Conservation (phyloP, 176 grass and related monocot species). For the Avena insularis region DNA sequence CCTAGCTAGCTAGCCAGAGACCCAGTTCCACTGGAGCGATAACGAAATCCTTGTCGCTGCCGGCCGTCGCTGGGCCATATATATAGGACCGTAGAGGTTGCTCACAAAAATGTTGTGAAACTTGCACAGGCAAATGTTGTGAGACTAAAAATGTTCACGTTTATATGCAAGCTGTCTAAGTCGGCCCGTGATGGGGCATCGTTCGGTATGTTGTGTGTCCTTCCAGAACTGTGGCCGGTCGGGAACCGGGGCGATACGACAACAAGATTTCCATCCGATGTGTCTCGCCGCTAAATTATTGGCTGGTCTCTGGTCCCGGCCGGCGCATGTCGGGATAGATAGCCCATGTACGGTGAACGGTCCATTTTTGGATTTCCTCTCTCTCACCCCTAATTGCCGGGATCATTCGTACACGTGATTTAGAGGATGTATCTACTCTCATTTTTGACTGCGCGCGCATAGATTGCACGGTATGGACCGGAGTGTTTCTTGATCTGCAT, state of each 20-base stretch:
- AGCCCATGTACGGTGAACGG: neutral
- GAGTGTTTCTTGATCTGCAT: neutral
- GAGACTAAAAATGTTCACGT: neutral
- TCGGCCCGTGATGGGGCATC: neutral
- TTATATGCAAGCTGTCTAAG: neutral
- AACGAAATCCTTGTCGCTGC: neutral
- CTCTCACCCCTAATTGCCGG: slow-evolving; percentile 32
- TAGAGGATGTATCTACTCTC: neutral
- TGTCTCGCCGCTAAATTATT: neutral
- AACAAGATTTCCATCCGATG: slow-evolving; percentile 23
- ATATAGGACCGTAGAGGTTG: too few relatives aligned
- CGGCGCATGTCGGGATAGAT: neutral
- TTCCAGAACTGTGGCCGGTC: slow-evolving; percentile 24
- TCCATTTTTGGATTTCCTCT: neutral
- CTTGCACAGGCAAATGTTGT: too few relatives aligned
- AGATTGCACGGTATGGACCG: neutral
- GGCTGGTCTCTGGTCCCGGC: neutral
- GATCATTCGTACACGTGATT: neutral
- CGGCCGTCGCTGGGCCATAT: neutral
- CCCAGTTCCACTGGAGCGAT: neutral
- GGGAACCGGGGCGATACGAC: slow-evolving; percentile 40
- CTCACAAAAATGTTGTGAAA: too few relatives aligned
- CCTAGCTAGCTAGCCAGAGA: neutral
- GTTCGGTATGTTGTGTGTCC: neutral
- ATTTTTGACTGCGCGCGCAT: neutral